Conservation (phyloP, 768 basidiomycete genomes). For the Boletus pseudo-olivaceus region DNA sequence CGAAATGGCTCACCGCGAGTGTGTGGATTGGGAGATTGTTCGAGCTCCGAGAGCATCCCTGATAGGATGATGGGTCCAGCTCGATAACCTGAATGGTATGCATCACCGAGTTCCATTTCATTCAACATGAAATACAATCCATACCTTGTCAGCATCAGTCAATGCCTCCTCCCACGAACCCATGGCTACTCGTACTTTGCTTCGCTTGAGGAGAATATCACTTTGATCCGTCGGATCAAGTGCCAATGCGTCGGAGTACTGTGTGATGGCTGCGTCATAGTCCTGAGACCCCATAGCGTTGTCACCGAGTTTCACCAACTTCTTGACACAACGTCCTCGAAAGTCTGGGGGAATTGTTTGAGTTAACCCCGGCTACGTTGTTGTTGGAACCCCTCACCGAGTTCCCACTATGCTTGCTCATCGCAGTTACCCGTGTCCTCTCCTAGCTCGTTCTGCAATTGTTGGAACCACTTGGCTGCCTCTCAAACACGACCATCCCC, state of each 20-base stretch:
- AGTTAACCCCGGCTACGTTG: not conserved
- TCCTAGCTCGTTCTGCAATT: not conserved
- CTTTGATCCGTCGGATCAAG: rapidly evolving
- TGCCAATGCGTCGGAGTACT: not conserved
- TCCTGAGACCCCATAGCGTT: not conserved
- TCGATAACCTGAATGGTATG: not conserved
- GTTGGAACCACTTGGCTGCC: not conserved
- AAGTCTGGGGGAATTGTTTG: not conserved
- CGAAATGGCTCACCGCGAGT: not conserved
- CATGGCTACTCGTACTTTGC: not conserved
- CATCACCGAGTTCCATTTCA: not conserved
- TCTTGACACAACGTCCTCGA: not conserved
- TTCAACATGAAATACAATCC: not conserved
- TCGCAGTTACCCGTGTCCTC: not conserved
- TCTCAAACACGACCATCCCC: not conserved
- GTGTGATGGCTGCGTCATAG: not conserved
- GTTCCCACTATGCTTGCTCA: not conserved
- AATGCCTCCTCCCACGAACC: not conserved
- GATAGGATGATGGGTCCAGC: not conserved
- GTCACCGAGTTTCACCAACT: not conserved
- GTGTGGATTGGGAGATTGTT: not conserved
- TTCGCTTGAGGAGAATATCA: slow-evolving; percentile 2
- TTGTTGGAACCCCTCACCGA: not conserved
- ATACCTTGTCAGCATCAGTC: slow-evolving; percentile 7
- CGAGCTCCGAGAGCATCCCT: not conserved